Percentiles rank a stretch among this genome's conserved stretches.
Evolutionary conservation across 495 filamentous ascomycete species (phyloP).

Genomic region (Glutinoglossum americanum): DNA sequence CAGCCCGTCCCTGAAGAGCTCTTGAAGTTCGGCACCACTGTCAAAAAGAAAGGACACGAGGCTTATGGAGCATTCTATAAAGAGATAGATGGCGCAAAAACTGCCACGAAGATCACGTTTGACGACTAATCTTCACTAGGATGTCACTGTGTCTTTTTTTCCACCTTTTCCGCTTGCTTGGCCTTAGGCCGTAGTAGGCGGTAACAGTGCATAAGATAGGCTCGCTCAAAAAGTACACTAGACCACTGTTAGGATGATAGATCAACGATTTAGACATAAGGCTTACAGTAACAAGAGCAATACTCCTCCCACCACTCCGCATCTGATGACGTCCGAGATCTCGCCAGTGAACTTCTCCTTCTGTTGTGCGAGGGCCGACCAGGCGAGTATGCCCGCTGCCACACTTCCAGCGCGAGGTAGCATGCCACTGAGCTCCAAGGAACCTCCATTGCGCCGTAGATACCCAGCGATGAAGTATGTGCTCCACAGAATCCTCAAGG

Average conservation of each 20-base stretch:
- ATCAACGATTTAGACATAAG: not conserved
- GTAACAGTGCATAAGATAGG: constrained; percentile 3
- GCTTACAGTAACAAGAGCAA: not conserved
- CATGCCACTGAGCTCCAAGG: constrained; percentile 8
- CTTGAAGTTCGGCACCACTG: constrained; percentile 88
- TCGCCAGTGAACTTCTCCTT: constrained; percentile 8
- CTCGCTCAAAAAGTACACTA: not conserved
- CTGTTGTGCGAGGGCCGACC: not conserved
- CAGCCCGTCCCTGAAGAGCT: constrained; percentile 75
- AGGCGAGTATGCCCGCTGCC: constrained; percentile 9
- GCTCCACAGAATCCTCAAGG: constrained; percentile 63
- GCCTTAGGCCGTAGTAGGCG: not conserved
- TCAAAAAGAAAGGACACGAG: constrained; percentile 93
- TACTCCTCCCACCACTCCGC: not conserved
- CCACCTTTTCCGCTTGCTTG: not conserved
- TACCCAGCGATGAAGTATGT: constrained; percentile 43
- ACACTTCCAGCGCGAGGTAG: constrained; percentile 13
- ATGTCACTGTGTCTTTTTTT: not conserved
- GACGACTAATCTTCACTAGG: constrained; percentile 31
- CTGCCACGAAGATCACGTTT: constrained; percentile 83
- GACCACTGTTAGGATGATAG: not conserved
- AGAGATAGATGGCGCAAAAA: constrained; percentile 50
- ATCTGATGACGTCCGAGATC: constrained; percentile 1
- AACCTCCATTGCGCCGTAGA: constrained; percentile 23
- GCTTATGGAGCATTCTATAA: constrained; percentile 87